phyloP scores from a whole-genome alignment of 2,329 filamentous ascomycete species.

The Fusarium abutilonis region DNA sequence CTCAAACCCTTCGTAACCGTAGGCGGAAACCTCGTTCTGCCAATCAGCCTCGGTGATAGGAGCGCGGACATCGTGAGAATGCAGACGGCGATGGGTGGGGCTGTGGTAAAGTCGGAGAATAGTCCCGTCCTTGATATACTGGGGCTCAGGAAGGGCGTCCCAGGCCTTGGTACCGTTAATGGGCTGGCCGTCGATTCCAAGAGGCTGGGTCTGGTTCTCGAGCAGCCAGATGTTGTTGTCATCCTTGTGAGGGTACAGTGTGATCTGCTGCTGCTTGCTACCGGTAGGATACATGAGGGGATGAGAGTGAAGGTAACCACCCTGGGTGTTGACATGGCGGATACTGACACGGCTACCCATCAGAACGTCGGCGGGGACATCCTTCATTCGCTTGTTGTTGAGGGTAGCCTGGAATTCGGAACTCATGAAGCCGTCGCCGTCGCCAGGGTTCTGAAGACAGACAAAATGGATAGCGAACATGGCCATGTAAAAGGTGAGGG shows the following conservation, averaged over 20 bases:
- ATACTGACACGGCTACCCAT: constrained; percentile 87
- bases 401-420: constrained; percentile 98
- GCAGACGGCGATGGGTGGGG: constrained; percentile 85
- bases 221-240: constrained; percentile 96
- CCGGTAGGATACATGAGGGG: constrained; percentile 96
- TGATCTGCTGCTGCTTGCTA: constrained; percentile 98
- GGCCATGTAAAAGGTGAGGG: constrained; percentile 87
- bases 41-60: constrained; percentile 88
- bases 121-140: constrained; percentile 80
- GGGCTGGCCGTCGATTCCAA: constrained; percentile 76
- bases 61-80: constrained; percentile 93
- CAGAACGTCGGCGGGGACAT: constrained; percentile 90
- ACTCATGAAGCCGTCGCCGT: constrained; percentile 99
- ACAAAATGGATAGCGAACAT: constrained; percentile 98
- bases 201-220: constrained; percentile 95
- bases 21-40: constrained; percentile 96
- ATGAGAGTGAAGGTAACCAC: constrained; percentile 97
- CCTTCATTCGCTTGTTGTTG: constrained; percentile 96
- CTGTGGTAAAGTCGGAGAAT: constrained; percentile 85
- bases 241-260: constrained; percentile 98
- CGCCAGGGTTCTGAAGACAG: constrained; percentile 91
- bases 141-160: constrained; percentile 74
- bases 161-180: constrained; percentile 86
- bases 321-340: constrained; percentile 96
- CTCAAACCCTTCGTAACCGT: constrained; percentile 95